These are phyloP conservation scores for Lentinus brumalis DNA, from an alignment of 768 basidiomycete genomes.

Conservation along the genomic window DNA sequence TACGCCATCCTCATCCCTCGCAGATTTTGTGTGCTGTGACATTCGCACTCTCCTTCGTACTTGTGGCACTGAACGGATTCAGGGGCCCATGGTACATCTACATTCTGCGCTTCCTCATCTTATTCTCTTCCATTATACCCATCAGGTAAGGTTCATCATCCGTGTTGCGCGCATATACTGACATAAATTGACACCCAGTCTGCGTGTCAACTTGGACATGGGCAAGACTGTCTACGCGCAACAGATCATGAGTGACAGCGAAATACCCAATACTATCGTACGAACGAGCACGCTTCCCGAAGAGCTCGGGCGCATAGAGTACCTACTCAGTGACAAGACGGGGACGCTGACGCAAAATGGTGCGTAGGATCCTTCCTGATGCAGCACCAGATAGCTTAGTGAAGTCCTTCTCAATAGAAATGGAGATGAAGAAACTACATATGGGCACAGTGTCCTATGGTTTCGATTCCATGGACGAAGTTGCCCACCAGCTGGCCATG, in stretches of 20 bases:
- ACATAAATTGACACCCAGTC: conserved; percentile 44
- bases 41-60: conserved; percentile 84
- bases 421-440: conserved; percentile 99
- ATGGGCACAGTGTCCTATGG: conserved; percentile 99
- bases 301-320: conserved; percentile 93
- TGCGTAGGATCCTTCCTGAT: conserved; percentile 34
- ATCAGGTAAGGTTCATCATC: conserved; percentile 69
- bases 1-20: neutral
- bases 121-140: conserved; percentile 98
- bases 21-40: conserved; percentile 95
- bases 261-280: conserved; percentile 95
- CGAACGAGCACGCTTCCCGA: conserved; percentile 97
- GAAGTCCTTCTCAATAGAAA: conserved; percentile 57
- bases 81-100: conserved; percentile 95
- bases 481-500: conserved; percentile 84
- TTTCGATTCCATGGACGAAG: conserved; percentile 98
- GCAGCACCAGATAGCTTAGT: neutral
- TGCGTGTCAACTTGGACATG: conserved; percentile 99
- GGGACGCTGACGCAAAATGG: conserved; percentile 98
- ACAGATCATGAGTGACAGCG: conserved; percentile 89
- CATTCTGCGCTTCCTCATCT: conserved; percentile 93
- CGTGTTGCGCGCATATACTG: neutral
- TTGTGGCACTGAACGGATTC: conserved; percentile 96
- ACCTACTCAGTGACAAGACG: conserved; percentile 96
- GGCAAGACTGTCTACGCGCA: conserved; percentile 98